Evolutionary conservation across 345 rosid species (phyloP), one percentile per base, ranked within the genome.

Genomic region (Citrus glauca): DNA sequence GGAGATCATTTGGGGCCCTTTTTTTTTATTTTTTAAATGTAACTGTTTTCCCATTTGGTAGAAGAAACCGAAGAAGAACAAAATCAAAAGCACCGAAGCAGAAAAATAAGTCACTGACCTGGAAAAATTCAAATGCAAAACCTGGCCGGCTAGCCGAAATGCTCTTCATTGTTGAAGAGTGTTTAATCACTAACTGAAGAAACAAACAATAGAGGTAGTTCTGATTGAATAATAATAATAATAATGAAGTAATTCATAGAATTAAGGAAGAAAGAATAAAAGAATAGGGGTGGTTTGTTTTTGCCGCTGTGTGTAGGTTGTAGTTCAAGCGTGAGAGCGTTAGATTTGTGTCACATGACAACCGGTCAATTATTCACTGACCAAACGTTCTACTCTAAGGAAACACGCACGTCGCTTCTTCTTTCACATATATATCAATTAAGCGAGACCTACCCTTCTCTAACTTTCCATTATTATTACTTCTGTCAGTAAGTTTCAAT

Each of bases 331-430:
- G 61, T 1, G 35, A 25, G 67, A 37, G 66, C 5, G 77, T 73
- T 61, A 73, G 68, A 61, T 72, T 72, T 17, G 48, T 60, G 55
- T 60, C 56, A 59, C 76, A 38, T 27, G 66, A 25, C 72, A 70
- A 9, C 20, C 11, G 0, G 25, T 25, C 55, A 61, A 45, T 45
- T 45, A 38, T 25, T 73, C 32, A 16, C 30, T 40, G 37, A 73
- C 68, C 57, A 9, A 61, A 60, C 76, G 1, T 73, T 73, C 77
- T 56, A 13, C 16, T 3, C 7, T 32, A 57, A 13, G 14, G 25
- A 70, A 27, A 50, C 62, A 30, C 57, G 35, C 35, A 24, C 14
- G 27, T 25, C 27, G 73, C n/a, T 69, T 30, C 66, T 64, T 64
- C 38, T 28, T 30, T 13, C 9, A 0, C 9, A 6, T 0, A 7